Evolutionary conservation across 2,329 filamentous ascomycete species (phyloP).

Genomic region (Sclerotiophoma versabilis): DNA sequence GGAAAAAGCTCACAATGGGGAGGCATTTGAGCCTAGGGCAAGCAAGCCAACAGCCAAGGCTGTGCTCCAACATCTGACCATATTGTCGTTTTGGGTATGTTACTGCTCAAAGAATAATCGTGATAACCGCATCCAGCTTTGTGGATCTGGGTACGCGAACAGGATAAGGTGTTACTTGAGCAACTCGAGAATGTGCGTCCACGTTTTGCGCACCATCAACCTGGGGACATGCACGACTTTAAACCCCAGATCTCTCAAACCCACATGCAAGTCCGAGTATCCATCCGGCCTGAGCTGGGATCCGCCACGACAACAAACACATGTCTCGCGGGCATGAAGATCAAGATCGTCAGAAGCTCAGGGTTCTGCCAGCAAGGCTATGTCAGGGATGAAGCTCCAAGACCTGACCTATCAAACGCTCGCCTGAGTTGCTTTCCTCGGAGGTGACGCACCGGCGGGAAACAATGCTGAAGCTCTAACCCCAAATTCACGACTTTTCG

Average conservation of each 20-base stretch:
- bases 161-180: constrained; percentile 17
- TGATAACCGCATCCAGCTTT: constrained; percentile 17
- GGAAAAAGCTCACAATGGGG: constrained; percentile 37
- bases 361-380: constrained; percentile 22
- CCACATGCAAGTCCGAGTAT: constrained; percentile 8
- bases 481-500: not conserved
- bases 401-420: constrained; percentile 16
- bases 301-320: constrained; percentile 16
- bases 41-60: constrained; percentile 40
- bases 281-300: constrained; percentile 8
- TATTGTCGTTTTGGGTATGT: constrained; percentile 17
- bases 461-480: constrained; percentile 5
- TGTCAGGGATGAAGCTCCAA: constrained; percentile 28
- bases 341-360: constrained; percentile 15
- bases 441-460: constrained; percentile 33
- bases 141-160: constrained; percentile 8
- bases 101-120: constrained; percentile 15
- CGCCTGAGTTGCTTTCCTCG: constrained; percentile 25
- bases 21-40: constrained; percentile 38
- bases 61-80: constrained; percentile 38
- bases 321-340: constrained; percentile 7
- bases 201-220: constrained; percentile 8
- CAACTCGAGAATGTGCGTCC: constrained; percentile 11
- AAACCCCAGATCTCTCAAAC: constrained; percentile 5
- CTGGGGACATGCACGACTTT: constrained; percentile 20